A percentile compares a stretch with the other conserved stretches of the same genome.
Conservation (phyloP, 2,329 filamentous ascomycete species). For the Emergomyces africanus region DNA sequence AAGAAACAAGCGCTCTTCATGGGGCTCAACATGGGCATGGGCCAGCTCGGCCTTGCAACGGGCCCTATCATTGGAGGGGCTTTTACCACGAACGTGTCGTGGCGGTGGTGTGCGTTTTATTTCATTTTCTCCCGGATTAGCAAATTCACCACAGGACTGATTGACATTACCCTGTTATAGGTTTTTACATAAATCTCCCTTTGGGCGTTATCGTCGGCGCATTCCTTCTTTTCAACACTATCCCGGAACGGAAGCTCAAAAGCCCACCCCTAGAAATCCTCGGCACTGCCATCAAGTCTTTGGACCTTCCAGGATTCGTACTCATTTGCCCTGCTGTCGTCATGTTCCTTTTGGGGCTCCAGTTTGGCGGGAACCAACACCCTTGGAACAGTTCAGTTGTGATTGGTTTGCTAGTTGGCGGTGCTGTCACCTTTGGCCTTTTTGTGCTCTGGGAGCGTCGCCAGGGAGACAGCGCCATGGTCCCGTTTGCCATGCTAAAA, state of each 20-base stretch:
- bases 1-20: conserved; percentile 11
- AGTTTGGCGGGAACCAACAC: conserved; percentile 23
- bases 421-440: conserved; percentile 16
- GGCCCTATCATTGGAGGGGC: conserved; percentile 33
- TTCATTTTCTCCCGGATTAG: background rate
- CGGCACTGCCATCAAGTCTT: conserved; percentile 16
- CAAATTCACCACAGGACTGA: background rate
- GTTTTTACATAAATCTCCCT: conserved; percentile 29
- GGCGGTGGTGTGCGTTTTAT: conserved; percentile 29
- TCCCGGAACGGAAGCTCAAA: conserved; percentile 18
- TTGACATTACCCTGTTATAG: conserved; percentile 6
- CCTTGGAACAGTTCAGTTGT: conserved; percentile 21
- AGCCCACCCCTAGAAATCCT: conserved; percentile 12
- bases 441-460: conserved; percentile 26
- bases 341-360: conserved; percentile 27
- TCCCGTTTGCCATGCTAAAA: conserved; percentile 23
- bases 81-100: conserved; percentile 26
- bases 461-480: conserved; percentile 25
- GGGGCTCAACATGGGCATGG: conserved; percentile 10
- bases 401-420: conserved; percentile 24
- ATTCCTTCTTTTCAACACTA: conserved; percentile 16
- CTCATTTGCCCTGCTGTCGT: conserved; percentile 22
- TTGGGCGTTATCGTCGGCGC: conserved; percentile 18
- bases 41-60: conserved; percentile 23
- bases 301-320: conserved; percentile 25